Base-by-base conservation (phyloP, 352 stramenopile species). In the Globisporangium middletonii region DNA sequence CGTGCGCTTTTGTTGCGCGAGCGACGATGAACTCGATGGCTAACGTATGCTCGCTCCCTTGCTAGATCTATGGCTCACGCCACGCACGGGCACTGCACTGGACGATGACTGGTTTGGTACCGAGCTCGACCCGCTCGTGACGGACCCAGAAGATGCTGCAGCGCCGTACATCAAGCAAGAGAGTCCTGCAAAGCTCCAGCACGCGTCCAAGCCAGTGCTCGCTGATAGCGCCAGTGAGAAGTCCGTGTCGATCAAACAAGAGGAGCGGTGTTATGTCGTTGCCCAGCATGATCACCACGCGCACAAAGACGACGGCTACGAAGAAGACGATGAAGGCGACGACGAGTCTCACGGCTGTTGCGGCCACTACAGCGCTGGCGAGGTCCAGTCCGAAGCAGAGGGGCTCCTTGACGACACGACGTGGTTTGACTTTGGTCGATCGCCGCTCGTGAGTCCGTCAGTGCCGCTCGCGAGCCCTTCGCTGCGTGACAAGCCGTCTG, bases 351-450 rank as follows among this genome's bases (percentile, higher is more conserved):
- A 58, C 6, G 43, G 30, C 30, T 53, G 30, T 23, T 53, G 57
- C 1, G 38, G 27, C 2, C 50, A 59, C 35, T 49, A 46, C 38
- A 30, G 16, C 7, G 37, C 30, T 0, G 43, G 44, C 35, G 44
- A 54, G 0, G 47, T 57, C 6, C 55, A 46, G 18, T 53, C 50
- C 33, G 52, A 55, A 4, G 35, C 54, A 2, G 41, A 27, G 7
- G 50, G 63, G 4, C 57, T 64, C 42, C 57, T 56, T 0, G 63
- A 67, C 63, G 67, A 50, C 55, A 63, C 57, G 50, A 60, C 63
- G 19, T 74, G 67, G 64, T 54, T 74, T n/a, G 67, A 69, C 48
- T 71, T 71, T 38, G 60, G 64, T 28, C 27, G 44, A 19, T 67
- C 64, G 26, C 67, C 60, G 2, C 62, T 64, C 2, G 26, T 66